A percentile compares a stretch with the other conserved stretches of the same genome.
These are phyloP conservation scores for Xylaria sp. DNA, from an alignment of 2,329 filamentous ascomycete species.

Conservation along the genomic window DNA sequence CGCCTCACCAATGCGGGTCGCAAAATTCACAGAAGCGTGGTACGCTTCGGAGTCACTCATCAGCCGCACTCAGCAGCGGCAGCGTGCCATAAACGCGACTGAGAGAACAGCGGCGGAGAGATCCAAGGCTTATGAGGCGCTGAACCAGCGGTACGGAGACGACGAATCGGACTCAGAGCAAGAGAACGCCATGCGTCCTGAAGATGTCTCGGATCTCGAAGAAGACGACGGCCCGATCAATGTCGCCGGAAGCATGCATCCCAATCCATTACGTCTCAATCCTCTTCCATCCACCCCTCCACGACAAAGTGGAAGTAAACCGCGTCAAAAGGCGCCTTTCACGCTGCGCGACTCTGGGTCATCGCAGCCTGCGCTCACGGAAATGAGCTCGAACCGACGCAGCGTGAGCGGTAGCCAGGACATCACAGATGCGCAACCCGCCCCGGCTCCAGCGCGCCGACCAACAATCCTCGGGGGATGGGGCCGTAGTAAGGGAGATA, in stretches of 20 bases:
- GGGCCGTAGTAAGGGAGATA: constrained; percentile 23
- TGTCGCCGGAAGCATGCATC: constrained; percentile 44
- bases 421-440: constrained; percentile 49
- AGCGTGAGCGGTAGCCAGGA: constrained; percentile 51
- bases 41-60: constrained; percentile 59
- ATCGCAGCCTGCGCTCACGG: constrained; percentile 42
- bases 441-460: constrained; percentile 17
- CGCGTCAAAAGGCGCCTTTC: constrained; percentile 42
- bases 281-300: constrained; percentile 39
- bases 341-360: constrained; percentile 24
- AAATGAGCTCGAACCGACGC: constrained; percentile 53
- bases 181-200: constrained; percentile 36
- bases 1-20: constrained; percentile 46
- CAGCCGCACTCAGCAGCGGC: constrained; percentile 59
- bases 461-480: constrained; percentile 22
- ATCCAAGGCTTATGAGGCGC: constrained; percentile 49
- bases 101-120: constrained; percentile 35
- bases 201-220: constrained; percentile 48
- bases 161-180: constrained; percentile 31
- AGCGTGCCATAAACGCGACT: constrained; percentile 49
- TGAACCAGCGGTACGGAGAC: constrained; percentile 51
- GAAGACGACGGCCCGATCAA: constrained; percentile 47
- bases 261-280: constrained; percentile 61
- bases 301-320: constrained; percentile 17
- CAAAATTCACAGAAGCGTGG: constrained; percentile 62